Conservation (phyloP, 108 stramenopile species). For the Nitzschia sp. region DNA sequence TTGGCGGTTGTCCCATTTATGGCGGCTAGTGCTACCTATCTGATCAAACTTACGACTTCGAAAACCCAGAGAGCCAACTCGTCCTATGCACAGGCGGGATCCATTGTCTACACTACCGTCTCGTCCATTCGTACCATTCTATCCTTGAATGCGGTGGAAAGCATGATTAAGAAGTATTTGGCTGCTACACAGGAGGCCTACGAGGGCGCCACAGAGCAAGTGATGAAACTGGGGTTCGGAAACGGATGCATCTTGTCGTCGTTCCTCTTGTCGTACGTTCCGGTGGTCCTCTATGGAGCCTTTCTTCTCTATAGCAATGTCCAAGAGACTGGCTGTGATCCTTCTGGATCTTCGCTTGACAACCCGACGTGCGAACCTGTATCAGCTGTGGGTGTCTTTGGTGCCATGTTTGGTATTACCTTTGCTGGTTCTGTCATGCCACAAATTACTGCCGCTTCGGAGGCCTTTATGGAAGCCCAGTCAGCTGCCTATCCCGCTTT, state of each 20-base stretch:
- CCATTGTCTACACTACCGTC: slow-evolving; percentile 49
- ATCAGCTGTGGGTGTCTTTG: slow-evolving; percentile 42
- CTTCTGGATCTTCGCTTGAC: slow-evolving; percentile 38
- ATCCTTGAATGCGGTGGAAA: slow-evolving; percentile 52
- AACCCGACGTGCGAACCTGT: slow-evolving; percentile 43
- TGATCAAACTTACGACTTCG: slow-evolving; percentile 35
- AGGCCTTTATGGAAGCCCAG: slow-evolving; percentile 46
- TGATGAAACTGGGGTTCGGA: slow-evolving; percentile 44
- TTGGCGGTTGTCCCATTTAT: slow-evolving; percentile 52
- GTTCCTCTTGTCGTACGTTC: slow-evolving; percentile 32
- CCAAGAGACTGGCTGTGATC: slow-evolving; percentile 52
- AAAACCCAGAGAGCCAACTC: slow-evolving; percentile 39
- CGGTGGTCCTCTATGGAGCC: slow-evolving; percentile 44
- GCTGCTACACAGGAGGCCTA: slow-evolving; percentile 48
- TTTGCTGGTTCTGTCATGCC: slow-evolving; percentile 53
- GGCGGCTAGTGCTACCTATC: slow-evolving; percentile 22
- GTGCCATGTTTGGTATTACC: slow-evolving; percentile 51
- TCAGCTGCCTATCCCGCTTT: slow-evolving; percentile 53
- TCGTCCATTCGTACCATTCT: slow-evolving; percentile 58
- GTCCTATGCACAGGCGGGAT: slow-evolving; percentile 50
- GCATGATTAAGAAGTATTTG: slow-evolving; percentile 39
- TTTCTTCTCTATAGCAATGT: slow-evolving; percentile 48
- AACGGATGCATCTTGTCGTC: slow-evolving; percentile 47
- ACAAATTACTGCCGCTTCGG: slow-evolving; percentile 42
- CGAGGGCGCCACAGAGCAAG: slow-evolving; percentile 29